A percentile compares a stretch with the other conserved stretches of the same genome.
These are phyloP conservation scores for Penicillium angulare DNA, from an alignment of 495 filamentous ascomycete genomes.

Conservation along the genomic window DNA sequence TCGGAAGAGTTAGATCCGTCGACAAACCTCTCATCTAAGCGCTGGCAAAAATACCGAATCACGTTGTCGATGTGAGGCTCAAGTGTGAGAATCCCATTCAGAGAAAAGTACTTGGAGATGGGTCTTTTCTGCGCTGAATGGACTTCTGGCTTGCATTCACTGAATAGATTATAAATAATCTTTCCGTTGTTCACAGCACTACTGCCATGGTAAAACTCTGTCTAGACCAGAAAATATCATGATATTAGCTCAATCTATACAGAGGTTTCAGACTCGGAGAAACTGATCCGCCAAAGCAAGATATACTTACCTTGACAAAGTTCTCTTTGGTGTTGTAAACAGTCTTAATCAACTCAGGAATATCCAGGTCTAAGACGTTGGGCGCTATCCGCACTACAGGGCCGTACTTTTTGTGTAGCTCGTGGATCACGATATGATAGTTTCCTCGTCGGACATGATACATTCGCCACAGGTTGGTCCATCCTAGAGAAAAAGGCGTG, in stretches of 20 bases:
- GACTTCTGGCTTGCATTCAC: slow-evolving; percentile 22
- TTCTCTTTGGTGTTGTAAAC: slow-evolving; percentile 26
- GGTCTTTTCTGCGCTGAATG: slow-evolving; percentile 34
- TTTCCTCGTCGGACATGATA: slow-evolving; percentile 20
- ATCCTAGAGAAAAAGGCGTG: slow-evolving; percentile 10
- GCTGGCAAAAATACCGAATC: slow-evolving; percentile 27
- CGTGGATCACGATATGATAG: slow-evolving; percentile 31
- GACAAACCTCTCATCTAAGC: slow-evolving; percentile 34
- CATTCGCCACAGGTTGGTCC: slow-evolving; percentile 40
- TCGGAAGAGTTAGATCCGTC: slow-evolving; percentile 12
- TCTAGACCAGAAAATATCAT: slow-evolving; percentile 22
- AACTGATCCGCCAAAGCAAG: background rate
- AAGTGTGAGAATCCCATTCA: slow-evolving; percentile 25
- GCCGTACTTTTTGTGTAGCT: slow-evolving; percentile 33
- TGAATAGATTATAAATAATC: slow-evolving; percentile 33
- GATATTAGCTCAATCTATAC: background rate
- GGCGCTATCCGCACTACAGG: slow-evolving; percentile 34
- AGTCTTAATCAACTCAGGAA: slow-evolving; percentile 25
- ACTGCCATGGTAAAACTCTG: slow-evolving; percentile 37
- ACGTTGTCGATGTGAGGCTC: slow-evolving; percentile 34
- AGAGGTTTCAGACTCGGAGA: background rate
- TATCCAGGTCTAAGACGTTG: slow-evolving; percentile 26
- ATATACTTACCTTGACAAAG: slow-evolving; percentile 17
- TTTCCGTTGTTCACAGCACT: slow-evolving; percentile 33
- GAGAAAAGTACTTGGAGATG: slow-evolving; percentile 35